A percentile compares a stretch with the other conserved stretches of the same genome.
These are phyloP conservation scores for Vanilla planifolia DNA, from an alignment of 106 monocot species.

Conservation along the genomic window DNA sequence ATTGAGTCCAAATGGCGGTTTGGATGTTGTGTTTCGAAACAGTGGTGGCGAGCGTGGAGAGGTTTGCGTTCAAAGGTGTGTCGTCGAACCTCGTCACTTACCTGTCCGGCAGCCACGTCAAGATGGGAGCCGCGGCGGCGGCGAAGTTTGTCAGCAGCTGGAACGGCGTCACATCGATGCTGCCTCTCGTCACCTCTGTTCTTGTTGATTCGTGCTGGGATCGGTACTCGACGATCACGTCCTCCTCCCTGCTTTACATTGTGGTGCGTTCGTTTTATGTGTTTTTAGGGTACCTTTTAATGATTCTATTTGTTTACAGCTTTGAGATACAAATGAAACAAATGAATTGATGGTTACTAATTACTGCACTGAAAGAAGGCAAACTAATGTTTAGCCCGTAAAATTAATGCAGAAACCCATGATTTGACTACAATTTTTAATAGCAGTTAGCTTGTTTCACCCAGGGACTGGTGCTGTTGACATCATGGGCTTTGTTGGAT, in stretches of 20 bases:
- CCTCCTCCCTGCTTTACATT: constrained; percentile 71
- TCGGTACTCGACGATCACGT: constrained; percentile 68
- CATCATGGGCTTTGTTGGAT: constrained; percentile 62
- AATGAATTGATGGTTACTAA: too few relatives aligned
- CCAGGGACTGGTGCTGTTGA: constrained; percentile 72
- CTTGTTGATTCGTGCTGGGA: constrained; percentile 91
- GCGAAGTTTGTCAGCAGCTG: constrained; percentile 76
- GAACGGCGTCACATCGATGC: constrained; percentile 88
- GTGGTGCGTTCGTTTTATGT: too few relatives aligned
- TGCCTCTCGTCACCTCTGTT: constrained; percentile 62
- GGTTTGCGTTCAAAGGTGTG: constrained; percentile 95
- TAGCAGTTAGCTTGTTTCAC: not conserved
- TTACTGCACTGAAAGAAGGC: too few relatives aligned
- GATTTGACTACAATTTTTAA: not conserved
- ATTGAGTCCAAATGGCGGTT: not conserved
- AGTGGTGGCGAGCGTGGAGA: constrained; percentile 93
- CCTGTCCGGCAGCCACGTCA: constrained; percentile 51
- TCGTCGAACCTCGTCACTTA: constrained; percentile 91
- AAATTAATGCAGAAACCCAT: not conserved
- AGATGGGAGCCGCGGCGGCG: constrained; percentile 79
- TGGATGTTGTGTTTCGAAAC: not conserved
- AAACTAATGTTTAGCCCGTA: too few relatives aligned
- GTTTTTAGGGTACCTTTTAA: too few relatives aligned
- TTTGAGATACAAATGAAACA: too few relatives aligned
- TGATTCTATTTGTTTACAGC: too few relatives aligned